Percentiles rank a stretch among this genome's conserved stretches.
These are phyloP conservation scores for Aegilops bicornis DNA, from an alignment of 176 grass and related monocot species.

Conservation along the genomic window DNA sequence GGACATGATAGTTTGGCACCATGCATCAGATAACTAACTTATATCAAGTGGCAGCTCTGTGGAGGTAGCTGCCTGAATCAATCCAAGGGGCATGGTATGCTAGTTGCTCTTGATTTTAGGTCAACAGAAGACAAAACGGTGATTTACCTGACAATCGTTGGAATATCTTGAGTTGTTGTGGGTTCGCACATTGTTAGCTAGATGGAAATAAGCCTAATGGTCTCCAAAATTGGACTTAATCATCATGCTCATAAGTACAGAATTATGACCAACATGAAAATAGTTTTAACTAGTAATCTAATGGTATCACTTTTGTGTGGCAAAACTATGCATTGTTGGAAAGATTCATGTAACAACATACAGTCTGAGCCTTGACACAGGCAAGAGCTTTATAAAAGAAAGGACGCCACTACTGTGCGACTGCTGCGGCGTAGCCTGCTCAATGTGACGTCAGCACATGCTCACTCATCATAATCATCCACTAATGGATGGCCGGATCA, in stretches of 20 bases:
- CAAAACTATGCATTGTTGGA: constrained; percentile 1
- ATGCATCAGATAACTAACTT: background rate
- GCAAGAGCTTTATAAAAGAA: background rate
- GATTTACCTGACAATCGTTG: background rate
- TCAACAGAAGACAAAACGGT: background rate
- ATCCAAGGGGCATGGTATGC: background rate
- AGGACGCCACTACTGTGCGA: too few species aligned
- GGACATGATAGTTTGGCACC: background rate
- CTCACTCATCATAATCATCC: too few species aligned
- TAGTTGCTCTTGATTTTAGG: background rate
- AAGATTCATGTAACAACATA: background rate
- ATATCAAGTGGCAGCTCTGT: background rate
- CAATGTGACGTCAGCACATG: too few species aligned
- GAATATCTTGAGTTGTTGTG: background rate
- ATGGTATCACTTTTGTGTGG: background rate
- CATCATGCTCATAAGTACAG: background rate
- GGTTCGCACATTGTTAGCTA: background rate
- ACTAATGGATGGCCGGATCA: too few species aligned
- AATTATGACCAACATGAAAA: background rate
- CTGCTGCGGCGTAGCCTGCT: too few species aligned
- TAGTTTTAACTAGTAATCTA: background rate
- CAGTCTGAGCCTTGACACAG: background rate
- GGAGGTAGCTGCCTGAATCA: background rate
- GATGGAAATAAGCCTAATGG: background rate
- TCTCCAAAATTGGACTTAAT: background rate